These are phyloP conservation scores for Daldinia grandis DNA, from an alignment of 495 filamentous ascomycete species.

Conservation along the genomic window DNA sequence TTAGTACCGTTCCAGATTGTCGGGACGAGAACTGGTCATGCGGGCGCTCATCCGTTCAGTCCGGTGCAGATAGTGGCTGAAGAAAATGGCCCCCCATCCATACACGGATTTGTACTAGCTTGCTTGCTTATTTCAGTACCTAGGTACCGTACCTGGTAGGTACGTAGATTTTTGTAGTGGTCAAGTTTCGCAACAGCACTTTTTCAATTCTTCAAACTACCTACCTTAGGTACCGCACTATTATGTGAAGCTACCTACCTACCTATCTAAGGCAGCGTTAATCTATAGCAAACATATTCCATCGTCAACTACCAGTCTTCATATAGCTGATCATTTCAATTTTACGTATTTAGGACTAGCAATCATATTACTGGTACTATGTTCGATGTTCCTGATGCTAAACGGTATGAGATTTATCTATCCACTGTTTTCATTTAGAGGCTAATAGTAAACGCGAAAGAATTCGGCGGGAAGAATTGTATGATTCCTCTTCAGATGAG, in stretches of 20 bases:
- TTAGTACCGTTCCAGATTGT: constrained; percentile 21
- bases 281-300: not conserved
- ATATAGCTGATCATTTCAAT: not conserved
- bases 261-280: not conserved
- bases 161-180: constrained; percentile 17
- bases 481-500: constrained; percentile 47
- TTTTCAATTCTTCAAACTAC: constrained; percentile 4
- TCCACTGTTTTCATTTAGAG: not conserved
- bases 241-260: not conserved
- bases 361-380: constrained; percentile 42
- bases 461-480: constrained; percentile 61
- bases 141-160: not conserved
- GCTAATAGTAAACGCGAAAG: constrained; percentile 46
- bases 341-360: not conserved
- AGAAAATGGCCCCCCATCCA: not conserved
- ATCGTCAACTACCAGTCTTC: not conserved
- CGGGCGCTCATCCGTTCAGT: constrained; percentile 22
- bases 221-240: not conserved
- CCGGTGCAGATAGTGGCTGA: constrained; percentile 14
- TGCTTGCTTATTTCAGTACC: too few species aligned
- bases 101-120: not conserved
- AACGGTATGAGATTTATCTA: constrained; percentile 52
- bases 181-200: constrained; percentile 14
- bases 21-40: constrained; percentile 28
- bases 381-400: constrained; percentile 63